A percentile compares a stretch with the other conserved stretches of the same genome.
Evolutionary conservation across 1,284 basidiomycete species (phyloP).

Genomic region (Ustilago esculenta): DNA sequence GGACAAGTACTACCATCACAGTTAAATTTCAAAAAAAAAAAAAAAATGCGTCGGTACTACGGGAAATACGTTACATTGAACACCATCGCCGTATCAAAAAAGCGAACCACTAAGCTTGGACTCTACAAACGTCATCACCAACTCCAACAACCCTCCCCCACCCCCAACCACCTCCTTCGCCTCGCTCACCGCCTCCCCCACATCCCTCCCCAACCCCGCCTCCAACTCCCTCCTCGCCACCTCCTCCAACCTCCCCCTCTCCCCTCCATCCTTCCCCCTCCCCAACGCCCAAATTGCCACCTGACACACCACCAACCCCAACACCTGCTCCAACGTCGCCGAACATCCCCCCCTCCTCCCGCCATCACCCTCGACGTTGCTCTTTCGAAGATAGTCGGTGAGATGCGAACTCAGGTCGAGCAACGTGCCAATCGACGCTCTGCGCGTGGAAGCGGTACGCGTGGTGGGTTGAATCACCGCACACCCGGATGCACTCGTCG

Average conservation of each 20-base stretch:
- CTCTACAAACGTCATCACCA: conserved; percentile 33
- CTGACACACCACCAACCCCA: conserved; percentile 42
- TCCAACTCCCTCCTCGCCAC: conserved; percentile 43
- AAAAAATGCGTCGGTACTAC: too few species aligned
- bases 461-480: conserved; percentile 44
- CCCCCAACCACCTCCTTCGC: conserved; percentile 30
- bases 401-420: conserved; percentile 53
- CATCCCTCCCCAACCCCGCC: conserved; percentile 32
- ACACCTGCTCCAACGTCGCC: conserved; percentile 43
- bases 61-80: too few species aligned
- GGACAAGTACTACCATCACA: too few species aligned
- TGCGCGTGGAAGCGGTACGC: conserved; percentile 44
- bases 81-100: conserved; percentile 8
- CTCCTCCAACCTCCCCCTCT: conserved; percentile 20
- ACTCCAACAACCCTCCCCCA: conserved; percentile 13
- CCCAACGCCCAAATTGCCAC: conserved; percentile 41
- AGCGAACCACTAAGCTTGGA: conserved; percentile 17
- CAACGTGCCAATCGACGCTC: conserved; percentile 62
- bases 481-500: conserved; percentile 73
- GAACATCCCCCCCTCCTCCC: conserved; percentile 8
- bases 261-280: conserved; percentile 19
- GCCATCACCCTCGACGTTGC: conserved; percentile 13
- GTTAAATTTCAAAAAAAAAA: too few species aligned
- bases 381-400: conserved; percentile 42
- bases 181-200: conserved; percentile 30